These are phyloP conservation scores for Afroboletus lepidellus DNA, from an alignment of 1,284 basidiomycete genomes.

Conservation along the genomic window DNA sequence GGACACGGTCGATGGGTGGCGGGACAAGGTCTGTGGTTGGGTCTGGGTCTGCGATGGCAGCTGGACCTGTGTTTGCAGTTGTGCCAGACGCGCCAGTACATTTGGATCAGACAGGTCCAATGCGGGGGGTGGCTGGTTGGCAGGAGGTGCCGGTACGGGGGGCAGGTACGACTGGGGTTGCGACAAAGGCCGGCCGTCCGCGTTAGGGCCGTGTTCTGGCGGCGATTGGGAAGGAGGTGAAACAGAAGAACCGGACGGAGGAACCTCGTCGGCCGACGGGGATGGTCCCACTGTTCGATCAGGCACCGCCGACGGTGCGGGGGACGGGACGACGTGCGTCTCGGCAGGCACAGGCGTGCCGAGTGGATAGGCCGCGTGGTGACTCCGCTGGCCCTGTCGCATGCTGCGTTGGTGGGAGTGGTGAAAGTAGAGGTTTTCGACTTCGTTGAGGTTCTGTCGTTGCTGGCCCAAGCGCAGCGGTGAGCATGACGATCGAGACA, in stretches of 20 bases:
- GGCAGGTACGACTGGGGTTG: slow-evolving; percentile 8
- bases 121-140: not conserved
- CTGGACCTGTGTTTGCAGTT: slow-evolving; percentile 25
- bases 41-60: slow-evolving; percentile 6
- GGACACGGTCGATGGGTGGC: slow-evolving; percentile 5
- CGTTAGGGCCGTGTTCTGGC: slow-evolving; percentile 1
- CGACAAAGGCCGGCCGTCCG: slow-evolving; percentile 5
- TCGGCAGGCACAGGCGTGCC: slow-evolving; percentile 2
- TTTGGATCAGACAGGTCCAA: slow-evolving; percentile 27
- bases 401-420: slow-evolving; percentile 48
- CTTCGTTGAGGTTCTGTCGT: slow-evolving; percentile 72
- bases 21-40: slow-evolving; percentile 8
- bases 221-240: slow-evolving; percentile 8
- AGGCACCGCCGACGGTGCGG: not conserved
- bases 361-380: not conserved
- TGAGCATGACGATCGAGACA: slow-evolving; percentile 1
- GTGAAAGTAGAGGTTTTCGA: slow-evolving; percentile 76
- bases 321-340: not conserved
- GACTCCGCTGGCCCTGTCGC: slow-evolving; percentile 13
- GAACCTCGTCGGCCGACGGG: not conserved
- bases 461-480: slow-evolving; percentile 42
- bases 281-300: slow-evolving; percentile 14
- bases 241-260: slow-evolving; percentile 5
- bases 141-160: not conserved
- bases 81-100: slow-evolving; percentile 24